A percentile compares a stretch with the other conserved stretches of the same genome.
Evolutionary conservation across 805 yeast species (phyloP).

Genomic region (Komagataella mondaviorum): DNA sequence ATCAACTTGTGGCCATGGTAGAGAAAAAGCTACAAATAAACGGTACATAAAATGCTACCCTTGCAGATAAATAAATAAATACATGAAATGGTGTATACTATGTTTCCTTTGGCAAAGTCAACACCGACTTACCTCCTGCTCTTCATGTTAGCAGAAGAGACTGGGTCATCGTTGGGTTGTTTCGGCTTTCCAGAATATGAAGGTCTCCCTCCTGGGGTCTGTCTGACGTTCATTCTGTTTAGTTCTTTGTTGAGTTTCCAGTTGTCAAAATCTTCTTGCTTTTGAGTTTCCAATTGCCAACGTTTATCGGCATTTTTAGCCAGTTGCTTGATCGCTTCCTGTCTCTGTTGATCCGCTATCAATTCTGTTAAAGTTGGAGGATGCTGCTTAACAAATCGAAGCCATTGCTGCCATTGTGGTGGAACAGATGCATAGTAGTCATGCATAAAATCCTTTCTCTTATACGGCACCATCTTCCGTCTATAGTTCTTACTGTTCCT

Average conservation of each 20-base stretch:
- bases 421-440: conserved; percentile 48
- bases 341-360: conserved; percentile 40
- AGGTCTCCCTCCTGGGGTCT: not conserved
- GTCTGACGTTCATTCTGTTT: conserved; percentile 1
- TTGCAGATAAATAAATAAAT: not conserved
- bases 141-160: conserved; percentile 19
- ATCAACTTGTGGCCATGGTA: not conserved
- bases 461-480: conserved; percentile 47
- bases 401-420: conserved; percentile 77
- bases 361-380: conserved; percentile 58
- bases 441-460: conserved; percentile 31
- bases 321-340: conserved; percentile 12
- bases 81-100: not conserved
- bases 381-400: conserved; percentile 42
- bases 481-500: conserved; percentile 35
- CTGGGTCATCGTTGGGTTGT: conserved; percentile 12
- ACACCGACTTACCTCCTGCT: conserved; percentile 12
- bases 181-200: not conserved
- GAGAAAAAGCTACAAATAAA: not conserved
- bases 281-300: conserved; percentile 6
- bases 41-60: not conserved
- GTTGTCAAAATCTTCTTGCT: not conserved
- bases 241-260: conserved; percentile 2
- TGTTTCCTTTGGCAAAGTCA: not conserved
- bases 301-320: conserved; percentile 11